These are phyloP conservation scores for Stephania japonica DNA, from an alignment of 164 flowering plant genomes.

Conservation along the genomic window DNA sequence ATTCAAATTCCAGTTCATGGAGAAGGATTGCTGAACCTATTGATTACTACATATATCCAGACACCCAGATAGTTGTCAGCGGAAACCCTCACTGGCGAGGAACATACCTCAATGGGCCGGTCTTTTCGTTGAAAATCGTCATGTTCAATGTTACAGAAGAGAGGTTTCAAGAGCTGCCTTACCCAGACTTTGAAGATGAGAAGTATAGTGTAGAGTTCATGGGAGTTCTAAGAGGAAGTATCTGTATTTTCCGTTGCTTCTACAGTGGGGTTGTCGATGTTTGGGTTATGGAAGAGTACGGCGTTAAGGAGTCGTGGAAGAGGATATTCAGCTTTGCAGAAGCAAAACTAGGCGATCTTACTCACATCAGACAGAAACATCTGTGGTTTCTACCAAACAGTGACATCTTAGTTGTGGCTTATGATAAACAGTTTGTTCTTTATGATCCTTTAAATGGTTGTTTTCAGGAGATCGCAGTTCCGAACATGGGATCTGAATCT, in stretches of 20 bases:
- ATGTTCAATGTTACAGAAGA: not conserved
- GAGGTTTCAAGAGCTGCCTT: not conserved
- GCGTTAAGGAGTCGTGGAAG: not conserved
- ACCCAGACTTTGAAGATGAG: constrained; percentile 1
- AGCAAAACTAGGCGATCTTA: not conserved
- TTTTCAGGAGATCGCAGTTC: not conserved
- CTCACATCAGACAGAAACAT: not conserved
- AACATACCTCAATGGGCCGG: not conserved
- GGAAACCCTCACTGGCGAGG: not conserved
- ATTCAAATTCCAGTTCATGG: not conserved
- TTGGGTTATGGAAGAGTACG: constrained; percentile 17
- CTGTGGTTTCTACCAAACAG: not conserved
- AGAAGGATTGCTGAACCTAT: not conserved
- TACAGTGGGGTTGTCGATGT: constrained; percentile 12
- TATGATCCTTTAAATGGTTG: not conserved
- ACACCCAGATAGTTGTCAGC: not conserved
- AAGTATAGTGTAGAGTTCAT: not conserved
- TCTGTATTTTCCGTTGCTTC: constrained; percentile 5
- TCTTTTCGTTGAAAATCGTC: not conserved
- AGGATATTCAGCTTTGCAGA: constrained; percentile 4
- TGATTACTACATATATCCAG: not conserved
- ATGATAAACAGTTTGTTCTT: not conserved
- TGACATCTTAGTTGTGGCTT: not conserved
- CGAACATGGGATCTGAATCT: not conserved
- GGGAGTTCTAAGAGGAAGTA: constrained; percentile 1